Evolutionary conservation across 192 early-diverging fungal genomes (phyloP), one percentile per base, ranked within the genome.

Genomic region (Bifiguratus adelaidae): DNA sequence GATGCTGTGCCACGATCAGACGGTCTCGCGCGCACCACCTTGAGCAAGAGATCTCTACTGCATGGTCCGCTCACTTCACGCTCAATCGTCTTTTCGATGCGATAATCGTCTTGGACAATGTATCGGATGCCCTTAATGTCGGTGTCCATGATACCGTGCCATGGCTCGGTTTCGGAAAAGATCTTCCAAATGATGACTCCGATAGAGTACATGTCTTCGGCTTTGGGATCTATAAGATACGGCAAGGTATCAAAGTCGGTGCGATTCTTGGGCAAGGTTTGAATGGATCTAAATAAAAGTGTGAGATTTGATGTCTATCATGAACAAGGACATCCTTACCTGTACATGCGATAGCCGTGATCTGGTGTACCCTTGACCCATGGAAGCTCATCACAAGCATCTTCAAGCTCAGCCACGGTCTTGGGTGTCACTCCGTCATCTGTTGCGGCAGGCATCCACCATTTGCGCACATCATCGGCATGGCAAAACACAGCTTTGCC

Each of bases 101-200:
- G 61, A 7, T 50, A 52, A 34, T 70, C 65, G 21, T 62, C 67
- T 26, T 64, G 47, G 2, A 75, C 73, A 20, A 73, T 44, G 27
- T 70, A 65, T 9, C 76, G 56, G 2, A 78, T 53, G 21, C 55
- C 62, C 40, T 75, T 74, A 21, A 78, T 27, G 43, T 78, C 73
- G 0, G 73, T 72, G 40, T 78, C 74, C 12, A 79, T 61, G 25
- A 76, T 68, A 2, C 77, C 74, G 25, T 63, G 57, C 74, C 77
- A 79, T 5, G 74, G 77, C 11, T 73, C 74, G 9, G 70, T 76
- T 15, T 71, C 74, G 1, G 73, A 61, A 55, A 80, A 77, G 13
- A 65, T 73, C 26, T 71, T 65, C 76, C 76, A 78, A 6, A 73
- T 71, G 46, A 78, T 56, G 0, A 78, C 67, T 4, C 76, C 76